A percentile compares a stretch with the other conserved stretches of the same genome.
Conservation (phyloP, 2,329 filamentous ascomycete species). For the Nakataea oryzae region DNA sequence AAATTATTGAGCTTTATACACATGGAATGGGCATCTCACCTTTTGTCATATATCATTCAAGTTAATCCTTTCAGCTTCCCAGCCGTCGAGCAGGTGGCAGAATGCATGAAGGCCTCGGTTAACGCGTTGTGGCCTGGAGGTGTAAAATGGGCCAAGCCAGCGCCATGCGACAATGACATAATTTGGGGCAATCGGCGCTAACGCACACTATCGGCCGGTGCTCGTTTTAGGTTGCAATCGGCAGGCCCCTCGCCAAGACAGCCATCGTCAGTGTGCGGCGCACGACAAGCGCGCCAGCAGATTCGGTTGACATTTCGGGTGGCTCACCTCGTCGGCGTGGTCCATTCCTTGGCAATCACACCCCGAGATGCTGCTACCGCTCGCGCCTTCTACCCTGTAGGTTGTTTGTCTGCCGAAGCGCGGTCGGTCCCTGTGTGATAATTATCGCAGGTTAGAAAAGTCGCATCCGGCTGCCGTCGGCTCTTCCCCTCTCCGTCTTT, state of each 20-base stretch:
- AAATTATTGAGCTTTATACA: no score
- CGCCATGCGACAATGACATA: not conserved
- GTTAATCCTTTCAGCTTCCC: not conserved
- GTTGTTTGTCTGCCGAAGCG: not conserved
- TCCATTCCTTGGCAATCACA: not conserved
- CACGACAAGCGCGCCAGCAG: not conserved
- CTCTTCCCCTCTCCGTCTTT: not conserved
- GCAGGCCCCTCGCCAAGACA: not conserved
- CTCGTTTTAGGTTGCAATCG: not conserved
- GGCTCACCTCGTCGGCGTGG: not conserved
- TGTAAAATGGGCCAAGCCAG: not conserved
- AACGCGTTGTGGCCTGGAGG: no score
- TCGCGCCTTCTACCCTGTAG: not conserved
- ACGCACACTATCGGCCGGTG: not conserved
- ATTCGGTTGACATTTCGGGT: not conserved
- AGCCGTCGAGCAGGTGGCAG: no score
- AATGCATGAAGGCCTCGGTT: no score
- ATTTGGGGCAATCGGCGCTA: not conserved
- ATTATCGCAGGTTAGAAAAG: not conserved
- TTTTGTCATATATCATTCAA: not conserved
- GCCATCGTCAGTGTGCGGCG: not conserved
- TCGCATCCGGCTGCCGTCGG: not conserved
- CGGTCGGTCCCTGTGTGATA: not conserved
- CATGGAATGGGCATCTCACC: no score
- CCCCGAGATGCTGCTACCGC: not conserved